phyloP scores from a whole-genome alignment of 805 yeast genomes.

The Metschnikowia kunwiensis region DNA sequence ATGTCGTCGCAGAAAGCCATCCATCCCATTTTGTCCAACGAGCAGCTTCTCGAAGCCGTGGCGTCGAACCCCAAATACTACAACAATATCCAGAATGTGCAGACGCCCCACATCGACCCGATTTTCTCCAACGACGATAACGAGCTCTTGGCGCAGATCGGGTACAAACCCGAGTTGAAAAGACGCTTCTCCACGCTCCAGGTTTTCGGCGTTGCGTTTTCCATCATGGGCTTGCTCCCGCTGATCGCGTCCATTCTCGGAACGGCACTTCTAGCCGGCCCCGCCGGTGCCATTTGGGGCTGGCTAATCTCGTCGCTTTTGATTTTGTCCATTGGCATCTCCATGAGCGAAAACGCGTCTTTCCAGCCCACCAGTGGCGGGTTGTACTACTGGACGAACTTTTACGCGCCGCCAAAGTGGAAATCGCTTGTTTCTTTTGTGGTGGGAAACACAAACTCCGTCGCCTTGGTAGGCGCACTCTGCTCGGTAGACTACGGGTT shows the following conservation, averaged over 20 bases:
- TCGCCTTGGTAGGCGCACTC: conserved; percentile 65
- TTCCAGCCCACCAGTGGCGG: conserved; percentile 78
- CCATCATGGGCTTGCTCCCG: conserved; percentile 68
- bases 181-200: conserved; percentile 60
- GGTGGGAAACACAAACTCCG: conserved; percentile 64
- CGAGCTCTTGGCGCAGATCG: conserved; percentile 50
- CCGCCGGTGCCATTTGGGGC: conserved; percentile 67
- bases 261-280: conserved; percentile 58
- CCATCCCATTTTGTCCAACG: conserved; percentile 16
- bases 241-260: conserved; percentile 55
- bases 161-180: conserved; percentile 66
- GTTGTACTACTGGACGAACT: conserved; percentile 61
- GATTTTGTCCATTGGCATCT: conserved; percentile 53
- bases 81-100: conserved; percentile 31
- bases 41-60: conserved; percentile 27
- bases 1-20: too few species aligned
- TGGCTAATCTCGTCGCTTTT: conserved; percentile 60
- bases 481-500: conserved; percentile 74
- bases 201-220: conserved; percentile 68
- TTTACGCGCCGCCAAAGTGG: conserved; percentile 51
- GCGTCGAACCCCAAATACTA: conserved; percentile 23
- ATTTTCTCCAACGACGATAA: conserved; percentile 19
- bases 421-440: conserved; percentile 30
- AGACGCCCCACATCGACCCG: conserved; percentile 23
- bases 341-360: conserved; percentile 66